These are phyloP conservation scores for Rhizoctonia solani DNA, from an alignment of 1,284 basidiomycete genomes.

Conservation along the genomic window DNA sequence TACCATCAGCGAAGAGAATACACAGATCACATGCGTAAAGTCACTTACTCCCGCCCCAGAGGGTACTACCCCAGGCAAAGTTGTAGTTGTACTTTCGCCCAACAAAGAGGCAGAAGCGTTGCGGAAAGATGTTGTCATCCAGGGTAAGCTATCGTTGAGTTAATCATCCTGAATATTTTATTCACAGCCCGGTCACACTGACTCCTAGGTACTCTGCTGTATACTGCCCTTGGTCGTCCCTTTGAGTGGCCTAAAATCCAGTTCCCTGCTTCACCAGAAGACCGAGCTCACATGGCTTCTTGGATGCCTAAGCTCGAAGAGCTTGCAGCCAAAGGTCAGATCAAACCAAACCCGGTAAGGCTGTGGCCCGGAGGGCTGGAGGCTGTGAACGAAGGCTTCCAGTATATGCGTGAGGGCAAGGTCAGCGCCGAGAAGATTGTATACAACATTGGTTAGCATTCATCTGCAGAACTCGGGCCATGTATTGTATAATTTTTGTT, in stretches of 20 bases:
- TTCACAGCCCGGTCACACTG: slow-evolving; percentile 22
- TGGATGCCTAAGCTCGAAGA: slow-evolving; percentile 39
- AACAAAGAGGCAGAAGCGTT: slow-evolving; percentile 5
- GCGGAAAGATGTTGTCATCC: slow-evolving; percentile 11
- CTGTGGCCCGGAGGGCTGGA: slow-evolving; percentile 27
- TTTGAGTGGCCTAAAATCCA: slow-evolving; percentile 39
- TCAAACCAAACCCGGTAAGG: slow-evolving; percentile 42
- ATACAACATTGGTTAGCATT: slow-evolving; percentile 27
- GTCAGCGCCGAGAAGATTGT: slow-evolving; percentile 39
- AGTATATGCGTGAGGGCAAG: slow-evolving; percentile 39
- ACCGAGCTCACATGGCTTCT: slow-evolving; percentile 40
- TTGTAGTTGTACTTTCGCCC: slow-evolving; percentile 13
- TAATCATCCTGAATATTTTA: not conserved
- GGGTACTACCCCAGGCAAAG: slow-evolving; percentile 34
- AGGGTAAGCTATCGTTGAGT: not conserved
- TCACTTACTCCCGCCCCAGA: slow-evolving; percentile 37
- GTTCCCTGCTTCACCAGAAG: slow-evolving; percentile 42
- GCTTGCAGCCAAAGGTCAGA: slow-evolving; percentile 37
- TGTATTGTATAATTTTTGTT: too few species aligned
- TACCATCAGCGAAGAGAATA: slow-evolving; percentile 21
- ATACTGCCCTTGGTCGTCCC: slow-evolving; percentile 39
- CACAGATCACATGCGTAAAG: not conserved
- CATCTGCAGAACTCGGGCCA: not conserved
- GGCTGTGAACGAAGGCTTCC: slow-evolving; percentile 19
- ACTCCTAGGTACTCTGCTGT: slow-evolving; percentile 38